phyloP scores from a whole-genome alignment of 2,329 filamentous ascomycete species.

The Beauveria pseudobassiana region DNA sequence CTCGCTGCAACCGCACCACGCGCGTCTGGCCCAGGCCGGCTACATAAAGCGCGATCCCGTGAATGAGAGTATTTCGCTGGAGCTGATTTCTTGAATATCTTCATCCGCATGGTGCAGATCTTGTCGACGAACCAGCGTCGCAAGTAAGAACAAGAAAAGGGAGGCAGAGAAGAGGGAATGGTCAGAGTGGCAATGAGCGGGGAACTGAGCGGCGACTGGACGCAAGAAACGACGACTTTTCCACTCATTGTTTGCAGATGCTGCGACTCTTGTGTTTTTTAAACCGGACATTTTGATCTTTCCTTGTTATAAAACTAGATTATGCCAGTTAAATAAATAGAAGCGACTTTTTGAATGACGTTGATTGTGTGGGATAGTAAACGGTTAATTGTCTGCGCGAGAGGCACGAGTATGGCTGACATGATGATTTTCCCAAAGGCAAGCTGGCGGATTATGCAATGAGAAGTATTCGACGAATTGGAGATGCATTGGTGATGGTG shows the following conservation, averaged over 20 bases:
- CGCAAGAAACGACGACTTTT: constrained; percentile 3
- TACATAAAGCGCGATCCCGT: too few species aligned
- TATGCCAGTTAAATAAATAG: constrained; percentile 10
- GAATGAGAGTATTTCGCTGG: constrained; percentile 90
- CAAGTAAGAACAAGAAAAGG: constrained; percentile 37
- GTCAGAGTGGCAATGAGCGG: neutral
- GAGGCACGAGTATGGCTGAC: too few species aligned
- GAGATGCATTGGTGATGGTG: neutral
- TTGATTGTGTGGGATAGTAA: neutral
- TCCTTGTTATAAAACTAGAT: constrained; percentile 9
- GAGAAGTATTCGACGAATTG: neutral
- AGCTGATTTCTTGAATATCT: constrained; percentile 99
- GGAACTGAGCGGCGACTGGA: neutral
- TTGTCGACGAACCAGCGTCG: constrained; percentile 58
- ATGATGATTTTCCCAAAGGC: neutral
- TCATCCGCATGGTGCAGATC: constrained; percentile 90
- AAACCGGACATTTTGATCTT: neutral
- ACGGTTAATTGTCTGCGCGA: neutral
- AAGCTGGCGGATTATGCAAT: neutral
- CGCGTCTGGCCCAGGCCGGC: too few species aligned
- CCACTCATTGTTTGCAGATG: constrained; percentile 10
- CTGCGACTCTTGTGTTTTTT: neutral
- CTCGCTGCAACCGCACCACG: too few species aligned
- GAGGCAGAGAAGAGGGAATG: neutral
- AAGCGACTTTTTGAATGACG: neutral